Conservation (phyloP, 2,329 filamentous ascomycete genomes). For the Nemania serpens region DNA sequence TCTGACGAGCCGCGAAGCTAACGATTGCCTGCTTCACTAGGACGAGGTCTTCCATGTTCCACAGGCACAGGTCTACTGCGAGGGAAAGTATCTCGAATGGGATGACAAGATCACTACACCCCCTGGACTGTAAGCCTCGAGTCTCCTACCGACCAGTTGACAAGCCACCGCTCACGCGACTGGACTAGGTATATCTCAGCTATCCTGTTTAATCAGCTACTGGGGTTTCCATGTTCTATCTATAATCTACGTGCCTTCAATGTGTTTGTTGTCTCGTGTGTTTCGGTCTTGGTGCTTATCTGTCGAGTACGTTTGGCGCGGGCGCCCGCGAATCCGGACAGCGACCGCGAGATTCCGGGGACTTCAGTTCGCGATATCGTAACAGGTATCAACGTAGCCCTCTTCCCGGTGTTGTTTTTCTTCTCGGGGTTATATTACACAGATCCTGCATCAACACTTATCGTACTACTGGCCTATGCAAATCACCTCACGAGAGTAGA, state of each 20-base stretch:
- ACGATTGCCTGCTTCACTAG: conserved; percentile 47
- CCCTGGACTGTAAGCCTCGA: conserved; percentile 71
- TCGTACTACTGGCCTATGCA: conserved; percentile 72
- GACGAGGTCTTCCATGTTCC: conserved; percentile 90
- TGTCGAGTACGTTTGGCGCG: conserved; percentile 54
- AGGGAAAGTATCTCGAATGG: conserved; percentile 76
- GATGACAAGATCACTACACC: conserved; percentile 98
- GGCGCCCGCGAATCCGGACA: conserved; percentile 16
- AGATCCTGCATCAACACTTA: conserved; percentile 79
- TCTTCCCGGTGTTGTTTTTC: conserved; percentile 94
- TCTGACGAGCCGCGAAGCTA: too few species aligned
- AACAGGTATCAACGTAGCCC: conserved; percentile 75
- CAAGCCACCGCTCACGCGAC: conserved; percentile 29
- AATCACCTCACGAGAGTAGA: conserved; percentile 55
- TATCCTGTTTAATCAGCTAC: conserved; percentile 44
- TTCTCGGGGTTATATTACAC: conserved; percentile 97
- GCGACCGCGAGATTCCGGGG: conserved; percentile 23
- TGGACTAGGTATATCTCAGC: conserved; percentile 46
- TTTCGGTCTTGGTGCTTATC: conserved; percentile 52
- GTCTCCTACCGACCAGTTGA: conserved; percentile 20
- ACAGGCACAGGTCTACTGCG: conserved; percentile 87
- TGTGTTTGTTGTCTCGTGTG: conserved; percentile 47
- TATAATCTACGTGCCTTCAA: conserved; percentile 56
- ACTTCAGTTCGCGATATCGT: conserved; percentile 55
- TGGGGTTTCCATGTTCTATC: conserved; percentile 44